Evolutionary conservation across 176 grass and related monocot species (phyloP).

Genomic region (Oryza officinalis): DNA sequence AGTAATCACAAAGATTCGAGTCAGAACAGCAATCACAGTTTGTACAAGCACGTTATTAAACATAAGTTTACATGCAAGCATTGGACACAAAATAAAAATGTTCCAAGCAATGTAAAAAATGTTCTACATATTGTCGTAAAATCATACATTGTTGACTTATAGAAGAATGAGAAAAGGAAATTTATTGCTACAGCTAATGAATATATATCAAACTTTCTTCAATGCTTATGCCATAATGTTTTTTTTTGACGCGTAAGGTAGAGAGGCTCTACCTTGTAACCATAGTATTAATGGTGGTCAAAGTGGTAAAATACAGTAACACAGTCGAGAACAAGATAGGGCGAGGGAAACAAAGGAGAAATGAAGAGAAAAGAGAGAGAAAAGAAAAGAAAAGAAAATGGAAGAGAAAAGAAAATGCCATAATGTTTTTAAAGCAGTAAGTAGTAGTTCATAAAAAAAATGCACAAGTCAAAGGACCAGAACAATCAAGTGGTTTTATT

Average conservation of each 20-base stretch:
- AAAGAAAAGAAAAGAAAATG: no score
- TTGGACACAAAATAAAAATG: neutral
- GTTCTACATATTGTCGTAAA: neutral
- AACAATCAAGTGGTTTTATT: neutral
- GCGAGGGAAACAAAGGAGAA: no score
- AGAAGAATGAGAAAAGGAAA: neutral
- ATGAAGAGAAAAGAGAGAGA: no score
- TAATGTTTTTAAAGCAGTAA: neutral
- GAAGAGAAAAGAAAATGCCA: no score
- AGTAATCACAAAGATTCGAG: neutral
- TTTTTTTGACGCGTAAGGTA: no score
- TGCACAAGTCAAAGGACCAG: neutral
- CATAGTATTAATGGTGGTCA: no score
- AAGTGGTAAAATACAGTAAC: no score
- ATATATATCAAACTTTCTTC: conserved; percentile 2
- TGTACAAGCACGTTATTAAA: neutral
- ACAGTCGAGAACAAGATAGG: no score
- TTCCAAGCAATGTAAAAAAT: neutral
- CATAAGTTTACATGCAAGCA: neutral
- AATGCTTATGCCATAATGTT: neutral
- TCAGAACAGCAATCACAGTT: neutral
- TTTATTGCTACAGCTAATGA: neutral
- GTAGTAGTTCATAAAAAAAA: neutral
- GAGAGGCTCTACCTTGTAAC: no score
- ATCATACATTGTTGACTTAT: neutral